Evolutionary conservation across 2,329 filamentous ascomycete genomes (phyloP).

Genomic region (Colletotrichum theobromicola): DNA sequence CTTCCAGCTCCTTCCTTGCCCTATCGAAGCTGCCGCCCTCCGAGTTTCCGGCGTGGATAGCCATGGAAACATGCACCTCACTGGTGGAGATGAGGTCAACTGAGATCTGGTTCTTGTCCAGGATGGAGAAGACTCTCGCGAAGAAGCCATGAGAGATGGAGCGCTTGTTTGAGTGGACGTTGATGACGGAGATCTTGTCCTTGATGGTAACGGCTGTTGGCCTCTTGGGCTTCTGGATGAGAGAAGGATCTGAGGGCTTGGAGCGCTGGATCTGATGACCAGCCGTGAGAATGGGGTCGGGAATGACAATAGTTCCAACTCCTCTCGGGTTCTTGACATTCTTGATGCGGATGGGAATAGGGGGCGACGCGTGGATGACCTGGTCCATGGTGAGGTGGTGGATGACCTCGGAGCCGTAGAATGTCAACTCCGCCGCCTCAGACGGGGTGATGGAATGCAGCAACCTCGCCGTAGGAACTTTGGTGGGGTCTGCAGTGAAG

Average conservation of each 20-base stretch:
- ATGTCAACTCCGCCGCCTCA: conserved; percentile 94
- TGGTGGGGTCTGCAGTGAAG: conserved; percentile 82
- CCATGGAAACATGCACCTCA: conserved; percentile 97
- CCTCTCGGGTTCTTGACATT: conserved; percentile 88
- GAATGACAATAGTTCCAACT: conserved; percentile 81
- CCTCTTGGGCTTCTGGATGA: conserved; percentile 69
- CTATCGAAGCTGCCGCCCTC: conserved; percentile 67
- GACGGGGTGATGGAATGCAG: conserved; percentile 88
- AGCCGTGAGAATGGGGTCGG: conserved; percentile 65
- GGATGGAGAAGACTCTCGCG: conserved; percentile 88
- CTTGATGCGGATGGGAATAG: conserved; percentile 88
- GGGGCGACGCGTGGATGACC: conserved; percentile 77
- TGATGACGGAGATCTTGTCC: conserved; percentile 94
- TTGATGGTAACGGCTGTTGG: conserved; percentile 96
- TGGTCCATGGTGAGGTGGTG: conserved; percentile 99
- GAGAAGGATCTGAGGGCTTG: conserved; percentile 40
- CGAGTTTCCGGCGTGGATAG: conserved; percentile 81
- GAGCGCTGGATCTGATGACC: conserved; percentile 64
- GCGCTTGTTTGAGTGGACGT: conserved; percentile 97
- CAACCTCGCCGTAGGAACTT: conserved; percentile 92
- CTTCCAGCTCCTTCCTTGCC: conserved; percentile 74
- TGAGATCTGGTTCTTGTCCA: conserved; percentile 85
- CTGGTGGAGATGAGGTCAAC: conserved; percentile 96
- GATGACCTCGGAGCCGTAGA: conserved; percentile 95
- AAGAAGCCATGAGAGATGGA: conserved; percentile 97